These are phyloP conservation scores for Plasmodium falciparum DNA, from an alignment of 169 alveolate species.

Conservation along the genomic window DNA sequence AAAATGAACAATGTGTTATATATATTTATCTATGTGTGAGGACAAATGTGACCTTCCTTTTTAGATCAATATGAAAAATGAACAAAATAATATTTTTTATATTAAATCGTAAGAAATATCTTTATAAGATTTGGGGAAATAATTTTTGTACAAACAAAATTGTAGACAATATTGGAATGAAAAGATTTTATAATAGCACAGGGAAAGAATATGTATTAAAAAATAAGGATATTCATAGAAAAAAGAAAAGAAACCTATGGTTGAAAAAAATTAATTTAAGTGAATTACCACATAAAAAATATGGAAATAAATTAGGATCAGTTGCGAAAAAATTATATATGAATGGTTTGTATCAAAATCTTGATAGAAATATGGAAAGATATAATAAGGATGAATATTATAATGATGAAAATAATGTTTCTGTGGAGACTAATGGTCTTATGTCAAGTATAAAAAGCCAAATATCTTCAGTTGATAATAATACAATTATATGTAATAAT, in stretches of 20 bases:
- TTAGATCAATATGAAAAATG: too few species aligned
- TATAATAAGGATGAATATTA: background rate
- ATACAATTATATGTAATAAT: background rate
- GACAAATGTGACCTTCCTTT: too few species aligned
- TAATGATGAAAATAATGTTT: background rate
- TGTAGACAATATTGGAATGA: background rate
- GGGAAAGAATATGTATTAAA: conserved; percentile 38
- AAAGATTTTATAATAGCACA: background rate
- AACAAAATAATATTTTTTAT: background rate
- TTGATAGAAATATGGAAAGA: background rate
- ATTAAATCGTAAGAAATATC: background rate
- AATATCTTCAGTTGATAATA: background rate
- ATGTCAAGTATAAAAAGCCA: conserved; percentile 14
- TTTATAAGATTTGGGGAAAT: background rate
- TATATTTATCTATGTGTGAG: too few species aligned
- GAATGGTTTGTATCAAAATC: background rate
- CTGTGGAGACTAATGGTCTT: background rate
- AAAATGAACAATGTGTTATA: too few species aligned
- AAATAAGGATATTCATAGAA: conserved; percentile 71
- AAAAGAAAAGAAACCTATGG: conserved; percentile 52
- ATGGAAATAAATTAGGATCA: conserved; percentile 76
- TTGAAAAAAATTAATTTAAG: conserved; percentile 54
- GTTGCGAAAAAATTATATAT: conserved; percentile 57
- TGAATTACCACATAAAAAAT: conserved; percentile 65
- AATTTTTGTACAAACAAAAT: background rate